These are phyloP conservation scores for Fusarium papillatum DNA, from an alignment of 2,329 filamentous ascomycete species.

Conservation along the genomic window DNA sequence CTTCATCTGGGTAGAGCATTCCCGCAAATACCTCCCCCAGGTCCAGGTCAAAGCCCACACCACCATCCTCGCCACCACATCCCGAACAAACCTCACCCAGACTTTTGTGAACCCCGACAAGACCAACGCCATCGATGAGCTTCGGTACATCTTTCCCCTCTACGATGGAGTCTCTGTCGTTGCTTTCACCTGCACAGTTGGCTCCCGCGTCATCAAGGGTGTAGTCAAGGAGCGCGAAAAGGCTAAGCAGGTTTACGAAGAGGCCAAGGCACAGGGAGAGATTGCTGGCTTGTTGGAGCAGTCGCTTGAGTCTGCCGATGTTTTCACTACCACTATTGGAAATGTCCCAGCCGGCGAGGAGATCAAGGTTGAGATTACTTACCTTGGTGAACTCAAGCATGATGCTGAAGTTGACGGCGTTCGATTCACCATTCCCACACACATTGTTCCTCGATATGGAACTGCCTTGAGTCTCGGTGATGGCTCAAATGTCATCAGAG, in stretches of 20 bases:
- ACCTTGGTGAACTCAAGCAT: conserved; percentile 80
- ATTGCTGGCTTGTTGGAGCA: conserved; percentile 77
- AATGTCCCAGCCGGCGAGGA: conserved; percentile 73
- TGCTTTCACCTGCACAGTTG: conserved; percentile 75
- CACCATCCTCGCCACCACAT: conserved; percentile 69
- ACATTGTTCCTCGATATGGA: conserved; percentile 77
- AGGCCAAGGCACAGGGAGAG: conserved; percentile 70
- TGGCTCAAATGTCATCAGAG: conserved; percentile 1
- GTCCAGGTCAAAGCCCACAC: conserved; percentile 69
- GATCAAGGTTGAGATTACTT: conserved; percentile 73
- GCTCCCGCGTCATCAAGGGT: conserved; percentile 70
- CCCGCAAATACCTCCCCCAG: conserved; percentile 67
- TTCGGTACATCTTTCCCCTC: conserved; percentile 78
- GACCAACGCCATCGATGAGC: conserved; percentile 53
- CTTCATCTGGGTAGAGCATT: conserved; percentile 43
- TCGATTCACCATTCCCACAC: conserved; percentile 77
- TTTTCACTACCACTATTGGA: conserved; percentile 77
- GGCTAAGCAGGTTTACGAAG: conserved; percentile 70
- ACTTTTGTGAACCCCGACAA: conserved; percentile 71
- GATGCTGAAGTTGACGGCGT: conserved; percentile 77
- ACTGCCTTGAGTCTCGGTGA: conserved; percentile 5
- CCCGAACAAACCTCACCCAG: conserved; percentile 63
- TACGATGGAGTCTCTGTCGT: conserved; percentile 81
- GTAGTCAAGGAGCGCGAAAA: conserved; percentile 75
- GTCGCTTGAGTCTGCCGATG: conserved; percentile 69